phyloP scores from a whole-genome alignment of 163 green algal species.

The Smithsoniella earleae region DNA sequence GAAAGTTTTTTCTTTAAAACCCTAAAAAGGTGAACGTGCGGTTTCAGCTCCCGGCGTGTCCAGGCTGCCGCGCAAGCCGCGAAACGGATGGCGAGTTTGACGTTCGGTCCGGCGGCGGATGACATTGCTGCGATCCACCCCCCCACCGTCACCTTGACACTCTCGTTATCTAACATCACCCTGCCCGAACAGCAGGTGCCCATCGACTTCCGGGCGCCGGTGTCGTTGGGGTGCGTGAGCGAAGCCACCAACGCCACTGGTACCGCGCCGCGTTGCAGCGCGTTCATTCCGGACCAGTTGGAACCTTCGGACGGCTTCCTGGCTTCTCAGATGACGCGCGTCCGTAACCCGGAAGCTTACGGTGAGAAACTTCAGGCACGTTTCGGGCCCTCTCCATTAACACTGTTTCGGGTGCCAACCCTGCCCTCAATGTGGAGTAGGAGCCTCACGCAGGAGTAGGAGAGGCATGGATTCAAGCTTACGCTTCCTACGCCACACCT shows the following conservation, averaged over 20 bases:
- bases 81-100: not conserved
- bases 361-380: not conserved
- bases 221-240: not conserved
- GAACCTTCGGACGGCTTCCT: not conserved
- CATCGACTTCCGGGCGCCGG: not conserved
- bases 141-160: not conserved
- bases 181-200: not conserved
- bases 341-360: not conserved
- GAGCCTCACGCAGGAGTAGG: no score
- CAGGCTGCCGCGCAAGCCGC: not conserved
- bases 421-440: no score
- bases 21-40: no score
- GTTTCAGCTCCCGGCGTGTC: no score
- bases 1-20: no score
- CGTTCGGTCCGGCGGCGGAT: not conserved
- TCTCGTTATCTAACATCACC: not conserved
- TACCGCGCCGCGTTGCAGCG: no score
- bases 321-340: not conserved
- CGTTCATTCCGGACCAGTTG: no score
- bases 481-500: no score
- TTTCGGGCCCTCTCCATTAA: no score
- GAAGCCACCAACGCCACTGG: no score
- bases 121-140: constrained; percentile 16
- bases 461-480: no score
- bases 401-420: no score